Evolutionary conservation across 73 alveolate species (phyloP).

Genomic region (Uronychia binucleata): DNA sequence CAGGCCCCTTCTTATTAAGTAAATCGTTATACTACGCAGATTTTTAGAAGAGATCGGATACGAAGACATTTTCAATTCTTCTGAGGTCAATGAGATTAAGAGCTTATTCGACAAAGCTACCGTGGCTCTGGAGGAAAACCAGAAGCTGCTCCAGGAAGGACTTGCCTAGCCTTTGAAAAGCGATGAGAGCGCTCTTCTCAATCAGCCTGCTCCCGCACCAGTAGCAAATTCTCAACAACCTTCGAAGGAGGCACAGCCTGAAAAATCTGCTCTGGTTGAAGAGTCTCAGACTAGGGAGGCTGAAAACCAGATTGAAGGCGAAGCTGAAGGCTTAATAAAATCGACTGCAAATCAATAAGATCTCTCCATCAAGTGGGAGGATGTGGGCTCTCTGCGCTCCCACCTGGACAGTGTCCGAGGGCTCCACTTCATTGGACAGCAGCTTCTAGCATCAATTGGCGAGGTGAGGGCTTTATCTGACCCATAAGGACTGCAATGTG

Average conservation of each 20-base stretch:
- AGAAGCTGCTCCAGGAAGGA: conserved; percentile 15
- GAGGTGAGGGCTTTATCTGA: neutral
- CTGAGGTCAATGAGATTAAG: conserved; percentile 56
- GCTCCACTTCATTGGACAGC: conserved; percentile 57
- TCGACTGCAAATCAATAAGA: neutral
- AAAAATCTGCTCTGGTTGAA: neutral
- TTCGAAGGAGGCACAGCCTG: conserved; percentile 1
- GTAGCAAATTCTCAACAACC: neutral
- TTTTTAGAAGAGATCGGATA: conserved; percentile 75
- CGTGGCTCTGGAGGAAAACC: conserved; percentile 41
- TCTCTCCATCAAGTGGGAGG: neutral
- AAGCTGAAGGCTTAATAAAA: neutral
- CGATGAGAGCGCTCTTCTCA: neutral
- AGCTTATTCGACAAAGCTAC: conserved; percentile 51
- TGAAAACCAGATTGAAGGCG: neutral
- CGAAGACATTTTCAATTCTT: conserved; percentile 70
- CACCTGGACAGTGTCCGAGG: conserved; percentile 58
- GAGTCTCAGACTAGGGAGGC: neutral
- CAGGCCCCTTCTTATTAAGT: conserved; percentile 63
- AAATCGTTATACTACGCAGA: conserved; percentile 9
- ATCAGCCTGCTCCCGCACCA: neutral
- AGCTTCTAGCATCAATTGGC: conserved; percentile 36
- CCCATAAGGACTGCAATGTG: conserved; percentile 82
- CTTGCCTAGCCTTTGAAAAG: neutral
- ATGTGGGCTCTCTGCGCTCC: conserved; percentile 24